Percentiles rank a stretch among this genome's conserved stretches.
phyloP scores from a whole-genome alignment of 1,139 yeast species.

The Zygotorulaspora mrakii region DNA sequence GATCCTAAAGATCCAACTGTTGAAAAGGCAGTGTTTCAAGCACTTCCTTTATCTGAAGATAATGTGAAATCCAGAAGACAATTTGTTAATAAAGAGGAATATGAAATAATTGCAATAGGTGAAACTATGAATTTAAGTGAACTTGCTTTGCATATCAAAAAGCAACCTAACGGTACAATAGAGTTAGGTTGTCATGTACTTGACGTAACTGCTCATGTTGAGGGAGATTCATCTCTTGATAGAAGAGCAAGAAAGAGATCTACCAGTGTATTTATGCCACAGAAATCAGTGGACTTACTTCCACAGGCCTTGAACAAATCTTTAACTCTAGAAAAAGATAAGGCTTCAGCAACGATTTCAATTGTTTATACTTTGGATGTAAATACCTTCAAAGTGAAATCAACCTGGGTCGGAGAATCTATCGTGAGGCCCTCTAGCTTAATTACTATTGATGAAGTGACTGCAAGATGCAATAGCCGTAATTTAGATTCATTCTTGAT shows the following conservation, averaged over 20 bases:
- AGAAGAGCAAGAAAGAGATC: slow-evolving; percentile 90
- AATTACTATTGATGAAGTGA: slow-evolving; percentile 23
- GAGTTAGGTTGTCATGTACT: slow-evolving; percentile 68
- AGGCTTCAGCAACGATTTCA: slow-evolving; percentile 65
- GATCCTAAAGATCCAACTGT: slow-evolving; percentile 42
- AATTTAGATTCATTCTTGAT: slow-evolving; percentile 27
- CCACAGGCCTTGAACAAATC: slow-evolving; percentile 61
- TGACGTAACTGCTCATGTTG: slow-evolving; percentile 70
- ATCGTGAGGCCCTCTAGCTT: slow-evolving; percentile 57
- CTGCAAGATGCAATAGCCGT: slow-evolving; percentile 37
- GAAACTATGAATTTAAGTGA: slow-evolving; percentile 60
- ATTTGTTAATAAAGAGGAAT: slow-evolving; percentile 52
- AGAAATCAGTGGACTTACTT: slow-evolving; percentile 61
- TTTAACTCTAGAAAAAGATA: slow-evolving; percentile 61
- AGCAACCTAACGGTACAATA: slow-evolving; percentile 51
- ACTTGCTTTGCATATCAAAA: slow-evolving; percentile 70
- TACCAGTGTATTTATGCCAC: slow-evolving; percentile 86
- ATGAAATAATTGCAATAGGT: slow-evolving; percentile 56
- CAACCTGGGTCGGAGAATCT: slow-evolving; percentile 75
- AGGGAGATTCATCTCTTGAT: slow-evolving; percentile 72
- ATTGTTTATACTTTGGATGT: slow-evolving; percentile 81
- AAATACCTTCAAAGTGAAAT: slow-evolving; percentile 65
- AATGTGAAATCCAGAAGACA: slow-evolving; percentile 47
- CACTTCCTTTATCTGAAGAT: slow-evolving; percentile 35
- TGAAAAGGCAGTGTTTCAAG: slow-evolving; percentile 33